A percentile compares a stretch with the other conserved stretches of the same genome.
Evolutionary conservation across 441 rosid genomes (phyloP).

Genomic region (Lepidium campestre): DNA sequence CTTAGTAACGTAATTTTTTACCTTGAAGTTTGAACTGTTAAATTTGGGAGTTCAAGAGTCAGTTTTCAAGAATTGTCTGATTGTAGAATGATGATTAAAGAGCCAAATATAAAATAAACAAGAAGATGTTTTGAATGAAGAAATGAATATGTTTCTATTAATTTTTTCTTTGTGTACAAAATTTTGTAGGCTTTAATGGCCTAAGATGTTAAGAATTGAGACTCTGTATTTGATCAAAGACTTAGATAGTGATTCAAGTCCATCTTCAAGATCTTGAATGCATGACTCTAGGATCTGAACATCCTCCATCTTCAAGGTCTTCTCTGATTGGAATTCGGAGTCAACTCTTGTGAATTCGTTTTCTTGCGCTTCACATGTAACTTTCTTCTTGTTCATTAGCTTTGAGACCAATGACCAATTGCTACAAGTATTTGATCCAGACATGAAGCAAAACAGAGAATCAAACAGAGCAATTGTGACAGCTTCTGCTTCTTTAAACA

Average conservation of each 20-base stretch:
- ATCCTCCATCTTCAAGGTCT: slow-evolving; percentile 9
- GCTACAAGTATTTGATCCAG: slow-evolving; percentile 18
- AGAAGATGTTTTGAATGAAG: background rate
- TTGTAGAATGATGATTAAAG: background rate
- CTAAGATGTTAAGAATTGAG: slow-evolving; percentile 34
- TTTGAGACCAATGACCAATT: slow-evolving; percentile 38
- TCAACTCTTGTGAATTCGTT: slow-evolving; percentile 33
- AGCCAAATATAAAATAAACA: background rate
- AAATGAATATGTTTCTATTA: background rate
- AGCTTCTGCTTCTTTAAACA: slow-evolving; percentile 32
- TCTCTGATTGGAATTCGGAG: slow-evolving; percentile 16
- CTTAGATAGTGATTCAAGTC: slow-evolving; percentile 30
- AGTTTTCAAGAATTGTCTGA: background rate
- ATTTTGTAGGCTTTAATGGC: slow-evolving; percentile 5
- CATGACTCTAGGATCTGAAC: slow-evolving; percentile 31
- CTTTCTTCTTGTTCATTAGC: slow-evolving; percentile 24
- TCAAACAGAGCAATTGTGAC: slow-evolving; percentile 24
- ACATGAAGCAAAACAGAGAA: slow-evolving; percentile 25
- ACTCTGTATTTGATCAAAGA: slow-evolving; percentile 43
- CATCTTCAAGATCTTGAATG: slow-evolving; percentile 44
- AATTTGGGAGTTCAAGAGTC: background rate
- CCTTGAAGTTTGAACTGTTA: background rate
- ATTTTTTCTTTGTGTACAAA: background rate
- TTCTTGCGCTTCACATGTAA: background rate
- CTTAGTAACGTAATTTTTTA: background rate